These are phyloP conservation scores for Pichia kluyveri DNA, from an alignment of 805 yeast species.

Conservation along the genomic window DNA sequence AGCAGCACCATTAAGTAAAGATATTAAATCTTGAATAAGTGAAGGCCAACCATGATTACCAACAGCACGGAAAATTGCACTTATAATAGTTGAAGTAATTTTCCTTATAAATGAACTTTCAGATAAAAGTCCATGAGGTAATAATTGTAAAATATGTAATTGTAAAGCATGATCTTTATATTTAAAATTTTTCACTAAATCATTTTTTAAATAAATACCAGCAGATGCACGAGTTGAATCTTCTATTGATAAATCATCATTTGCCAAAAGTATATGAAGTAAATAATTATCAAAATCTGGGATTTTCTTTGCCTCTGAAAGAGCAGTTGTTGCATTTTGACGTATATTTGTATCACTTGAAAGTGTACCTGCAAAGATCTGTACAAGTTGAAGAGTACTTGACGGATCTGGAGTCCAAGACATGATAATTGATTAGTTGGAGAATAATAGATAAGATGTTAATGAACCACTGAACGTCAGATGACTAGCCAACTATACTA, in stretches of 20 bases:
- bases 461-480: background rate
- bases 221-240: slow-evolving; percentile 75
- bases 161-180: slow-evolving; percentile 23
- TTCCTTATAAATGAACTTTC: slow-evolving; percentile 59
- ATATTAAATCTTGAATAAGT: slow-evolving; percentile 58
- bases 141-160: slow-evolving; percentile 27
- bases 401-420: slow-evolving; percentile 59
- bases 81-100: slow-evolving; percentile 84
- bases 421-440: slow-evolving; percentile 18
- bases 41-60: slow-evolving; percentile 72
- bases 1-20: slow-evolving; percentile 42
- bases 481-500: too few species aligned
- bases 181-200: slow-evolving; percentile 37
- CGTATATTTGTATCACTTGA: slow-evolving; percentile 50
- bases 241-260: slow-evolving; percentile 23
- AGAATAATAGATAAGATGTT: background rate
- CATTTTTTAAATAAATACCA: slow-evolving; percentile 77
- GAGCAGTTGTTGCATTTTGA: slow-evolving; percentile 60
- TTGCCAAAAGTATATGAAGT: slow-evolving; percentile 57
- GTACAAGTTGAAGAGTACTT: slow-evolving; percentile 54
- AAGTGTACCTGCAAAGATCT: slow-evolving; percentile 62
- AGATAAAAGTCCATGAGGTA: slow-evolving; percentile 42
- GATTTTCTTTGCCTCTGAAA: slow-evolving; percentile 58
- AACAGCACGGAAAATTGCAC: slow-evolving; percentile 59
- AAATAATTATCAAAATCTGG: slow-evolving; percentile 80